These are phyloP conservation scores for Dryadomyces sulphureus DNA, from an alignment of 2,329 filamentous ascomycete species.

Conservation along the genomic window DNA sequence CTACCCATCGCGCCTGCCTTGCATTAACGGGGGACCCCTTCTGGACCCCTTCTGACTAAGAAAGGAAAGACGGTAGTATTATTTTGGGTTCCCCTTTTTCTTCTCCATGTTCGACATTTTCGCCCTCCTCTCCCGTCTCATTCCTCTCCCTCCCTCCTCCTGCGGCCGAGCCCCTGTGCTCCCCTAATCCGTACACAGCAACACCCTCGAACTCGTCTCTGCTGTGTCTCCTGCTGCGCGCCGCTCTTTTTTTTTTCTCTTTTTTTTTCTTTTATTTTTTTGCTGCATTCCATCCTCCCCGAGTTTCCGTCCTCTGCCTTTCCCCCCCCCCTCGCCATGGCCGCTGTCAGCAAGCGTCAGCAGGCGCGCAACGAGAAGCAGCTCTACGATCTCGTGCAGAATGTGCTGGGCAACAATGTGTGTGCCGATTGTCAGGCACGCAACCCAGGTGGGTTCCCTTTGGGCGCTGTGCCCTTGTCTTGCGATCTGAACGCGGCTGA, in stretches of 20 bases:
- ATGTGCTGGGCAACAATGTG: slow-evolving; percentile 71
- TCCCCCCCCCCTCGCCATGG: slow-evolving; percentile 23
- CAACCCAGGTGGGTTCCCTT: slow-evolving; percentile 61
- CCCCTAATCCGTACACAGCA: background rate
- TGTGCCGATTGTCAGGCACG: slow-evolving; percentile 87
- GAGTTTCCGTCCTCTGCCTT: background rate
- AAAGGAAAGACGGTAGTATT: too few relatives aligned
- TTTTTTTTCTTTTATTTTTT: background rate
- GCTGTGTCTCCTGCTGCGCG: background rate
- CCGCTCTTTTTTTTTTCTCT: background rate
- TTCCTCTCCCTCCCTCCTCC: background rate
- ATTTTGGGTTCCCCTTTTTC: background rate
- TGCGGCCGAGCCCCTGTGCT: background rate
- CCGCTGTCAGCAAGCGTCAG: slow-evolving; percentile 82
- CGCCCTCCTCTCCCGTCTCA: background rate
- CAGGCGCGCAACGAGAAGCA: slow-evolving; percentile 92
- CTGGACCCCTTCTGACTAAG: background rate
- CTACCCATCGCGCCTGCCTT: too few relatives aligned
- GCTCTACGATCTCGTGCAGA: slow-evolving; percentile 77
- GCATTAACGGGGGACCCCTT: too few relatives aligned
- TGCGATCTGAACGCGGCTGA: slow-evolving; percentile 1
- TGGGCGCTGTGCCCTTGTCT: slow-evolving; percentile 3
- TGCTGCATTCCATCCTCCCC: background rate
- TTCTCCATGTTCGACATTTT: background rate
- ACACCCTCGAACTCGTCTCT: too few relatives aligned